Conservation (phyloP, 1,139 yeast species). For the Wickerhamiella infanticola region DNA sequence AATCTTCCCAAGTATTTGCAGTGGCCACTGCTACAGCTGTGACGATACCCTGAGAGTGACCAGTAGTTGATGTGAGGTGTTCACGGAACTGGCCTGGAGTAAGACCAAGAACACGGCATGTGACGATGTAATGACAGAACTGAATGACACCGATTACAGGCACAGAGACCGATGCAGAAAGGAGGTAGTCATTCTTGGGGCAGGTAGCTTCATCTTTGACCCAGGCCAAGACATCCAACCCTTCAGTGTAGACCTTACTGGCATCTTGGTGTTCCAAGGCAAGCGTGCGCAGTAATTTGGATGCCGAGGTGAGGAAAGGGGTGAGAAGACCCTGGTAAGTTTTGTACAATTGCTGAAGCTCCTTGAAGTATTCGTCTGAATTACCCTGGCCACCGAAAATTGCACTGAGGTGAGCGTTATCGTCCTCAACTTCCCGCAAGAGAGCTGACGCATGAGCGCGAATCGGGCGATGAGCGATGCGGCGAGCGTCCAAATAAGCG, state of each 20-base stretch:
- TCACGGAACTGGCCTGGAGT: conserved; percentile 80
- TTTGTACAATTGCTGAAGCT: conserved; percentile 70
- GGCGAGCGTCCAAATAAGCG: conserved; percentile 46
- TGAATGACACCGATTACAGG: conserved; percentile 94
- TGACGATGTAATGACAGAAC: conserved; percentile 79
- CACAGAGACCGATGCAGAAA: conserved; percentile 87
- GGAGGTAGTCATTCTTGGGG: conserved; percentile 77
- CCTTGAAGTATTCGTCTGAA: conserved; percentile 94
- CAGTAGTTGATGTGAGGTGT: conserved; percentile 71
- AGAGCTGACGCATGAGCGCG: conserved; percentile 48
- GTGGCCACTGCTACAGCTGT: conserved; percentile 87
- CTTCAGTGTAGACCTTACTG: conserved; percentile 84
- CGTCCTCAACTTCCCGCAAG: conserved; percentile 42
- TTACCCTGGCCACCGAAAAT: conserved; percentile 99
- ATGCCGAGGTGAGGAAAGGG: conserved; percentile 56
- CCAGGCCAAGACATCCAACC: conserved; percentile 81
- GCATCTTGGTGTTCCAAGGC: conserved; percentile 62
- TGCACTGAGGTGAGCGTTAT: conserved; percentile 52
- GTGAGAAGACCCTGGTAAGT: conserved; percentile 60
- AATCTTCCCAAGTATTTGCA: conserved; percentile 74
- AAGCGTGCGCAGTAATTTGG: conserved; percentile 50
- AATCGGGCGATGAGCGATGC: conserved; percentile 34
- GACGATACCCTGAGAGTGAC: conserved; percentile 95
- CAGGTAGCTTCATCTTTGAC: conserved; percentile 56
- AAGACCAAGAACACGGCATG: conserved; percentile 70